Conservation (phyloP, 164 flowering plant genomes). For the Vitis vinifera region ASM3070453v1 NC_081816.1:2470001-2470500, state of each 20-base stretch:
- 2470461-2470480: conserved; percentile 99
- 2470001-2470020: background rate
- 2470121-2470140: too few relatives aligned
- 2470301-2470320: conserved; percentile 6
- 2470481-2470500: conserved; percentile 48
- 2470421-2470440: conserved; percentile 73
- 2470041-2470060: background rate
- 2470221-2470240: conserved; percentile 77
- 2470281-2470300: conserved; percentile 83
- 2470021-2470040: background rate
- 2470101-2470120: background rate
- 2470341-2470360: background rate
- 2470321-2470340: background rate
- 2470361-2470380: background rate
- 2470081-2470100: conserved; percentile 15
- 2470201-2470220: conserved; percentile 16
- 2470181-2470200: background rate
- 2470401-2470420: conserved; percentile 96
- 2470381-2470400: conserved; percentile 88
- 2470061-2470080: background rate
- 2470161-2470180: too few relatives aligned
- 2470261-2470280: conserved; percentile 82
- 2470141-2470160: too few relatives aligned
- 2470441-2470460: conserved; percentile 92
- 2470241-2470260: conserved; percentile 90